Percentiles rank a stretch among this genome's conserved stretches.
Conservation (phyloP, 2,329 filamentous ascomycete genomes). For the Myriangium duriaei region DNA sequence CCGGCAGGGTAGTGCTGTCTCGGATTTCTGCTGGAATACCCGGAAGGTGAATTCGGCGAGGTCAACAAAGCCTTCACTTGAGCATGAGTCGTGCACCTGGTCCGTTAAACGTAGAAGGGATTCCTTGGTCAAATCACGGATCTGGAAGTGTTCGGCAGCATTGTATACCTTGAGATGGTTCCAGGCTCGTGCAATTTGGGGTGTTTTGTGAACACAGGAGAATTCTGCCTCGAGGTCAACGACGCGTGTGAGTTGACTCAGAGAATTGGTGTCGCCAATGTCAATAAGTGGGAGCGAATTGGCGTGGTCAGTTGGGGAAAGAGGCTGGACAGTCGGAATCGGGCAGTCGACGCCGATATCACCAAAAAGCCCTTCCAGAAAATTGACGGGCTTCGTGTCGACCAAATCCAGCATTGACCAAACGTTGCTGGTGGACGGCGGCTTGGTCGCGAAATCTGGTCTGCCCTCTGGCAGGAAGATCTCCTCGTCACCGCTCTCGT, state of each 20-base stretch:
- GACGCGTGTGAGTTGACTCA: neutral
- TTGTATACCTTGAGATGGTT: constrained; percentile 6
- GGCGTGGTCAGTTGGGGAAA: neutral
- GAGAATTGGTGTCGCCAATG: neutral
- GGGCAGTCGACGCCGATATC: no score
- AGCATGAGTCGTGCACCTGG: neutral
- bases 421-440: neutral
- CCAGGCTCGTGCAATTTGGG: constrained; percentile 1
- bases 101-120: constrained; percentile 1
- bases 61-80: constrained; percentile 5
- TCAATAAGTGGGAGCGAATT: neutral
- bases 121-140: neutral
- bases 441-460: neutral
- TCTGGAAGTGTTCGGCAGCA: constrained; percentile 4
- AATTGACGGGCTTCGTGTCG: no score
- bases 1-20: neutral
- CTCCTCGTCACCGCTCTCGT: constrained; percentile 1
- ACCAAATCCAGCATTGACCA: constrained; percentile 4
- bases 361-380: no score
- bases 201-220: neutral
- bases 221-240: neutral
- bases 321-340: neutral
- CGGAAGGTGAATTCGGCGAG: constrained; percentile 6
- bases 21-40: neutral
- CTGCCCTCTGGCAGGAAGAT: neutral